A percentile compares a stretch with the other conserved stretches of the same genome.
phyloP scores from a whole-genome alignment of 176 grass and related monocot species.

The Oryza rufipogon region DNA sequence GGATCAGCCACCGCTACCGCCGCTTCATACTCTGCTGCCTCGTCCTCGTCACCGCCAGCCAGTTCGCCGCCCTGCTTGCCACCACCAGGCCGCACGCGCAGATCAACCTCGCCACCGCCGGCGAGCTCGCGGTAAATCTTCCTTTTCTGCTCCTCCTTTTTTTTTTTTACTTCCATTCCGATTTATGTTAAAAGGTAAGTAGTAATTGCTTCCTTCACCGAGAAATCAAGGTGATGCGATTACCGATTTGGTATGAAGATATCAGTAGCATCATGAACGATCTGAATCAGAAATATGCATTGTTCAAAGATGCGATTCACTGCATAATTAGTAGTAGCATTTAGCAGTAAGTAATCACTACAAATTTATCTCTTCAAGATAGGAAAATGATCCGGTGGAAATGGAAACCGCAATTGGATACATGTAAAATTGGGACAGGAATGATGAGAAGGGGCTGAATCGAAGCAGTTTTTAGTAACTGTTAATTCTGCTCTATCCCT shows the following conservation, averaged over 20 bases:
- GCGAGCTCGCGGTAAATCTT: slow-evolving; percentile 78
- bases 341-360: not conserved
- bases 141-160: not conserved
- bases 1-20: slow-evolving; percentile 79
- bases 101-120: slow-evolving; percentile 69
- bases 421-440: not conserved
- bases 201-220: not conserved
- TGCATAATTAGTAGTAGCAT: not conserved
- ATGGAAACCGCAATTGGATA: not conserved
- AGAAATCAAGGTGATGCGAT: not conserved
- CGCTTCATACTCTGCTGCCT: slow-evolving; percentile 64
- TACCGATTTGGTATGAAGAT: too few relatives aligned
- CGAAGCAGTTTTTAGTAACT: not conserved
- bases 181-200: not conserved
- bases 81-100: slow-evolving; percentile 69
- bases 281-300: not conserved
- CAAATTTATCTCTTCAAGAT: not conserved
- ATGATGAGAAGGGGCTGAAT: not conserved
- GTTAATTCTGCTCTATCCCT: not conserved
- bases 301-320: not conserved
- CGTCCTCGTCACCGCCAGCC: slow-evolving; percentile 67
- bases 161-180: not conserved
- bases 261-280: not conserved
- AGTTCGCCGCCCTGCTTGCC: slow-evolving; percentile 74
- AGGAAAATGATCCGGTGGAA: not conserved